These are phyloP conservation scores for Elongisporangium prolatum DNA, from an alignment of 352 stramenopile species.

Conservation along the genomic window DNA sequence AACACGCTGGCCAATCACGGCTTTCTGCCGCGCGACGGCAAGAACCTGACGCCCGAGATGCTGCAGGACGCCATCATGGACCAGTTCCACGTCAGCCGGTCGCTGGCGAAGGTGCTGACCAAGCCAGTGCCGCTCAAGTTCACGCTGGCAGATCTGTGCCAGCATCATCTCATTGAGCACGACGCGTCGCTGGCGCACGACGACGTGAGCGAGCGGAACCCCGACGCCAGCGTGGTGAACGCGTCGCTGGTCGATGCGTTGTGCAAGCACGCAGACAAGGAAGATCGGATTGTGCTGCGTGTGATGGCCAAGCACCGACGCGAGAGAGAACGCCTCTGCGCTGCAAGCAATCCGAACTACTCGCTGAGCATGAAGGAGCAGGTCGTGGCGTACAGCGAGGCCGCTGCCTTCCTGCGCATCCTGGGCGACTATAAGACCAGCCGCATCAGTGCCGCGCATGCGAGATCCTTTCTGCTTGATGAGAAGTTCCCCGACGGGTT, in stretches of 20 bases:
- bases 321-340: not conserved
- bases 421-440: not conserved
- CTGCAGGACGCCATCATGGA: conserved; percentile 34
- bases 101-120: conserved; percentile 28
- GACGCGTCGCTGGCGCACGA: conserved; percentile 67
- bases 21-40: conserved; percentile 52
- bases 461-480: conserved; percentile 24
- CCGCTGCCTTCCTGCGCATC: not conserved
- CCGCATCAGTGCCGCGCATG: conserved; percentile 16
- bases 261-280: conserved; percentile 21
- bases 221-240: conserved; percentile 30
- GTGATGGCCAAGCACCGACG: not conserved
- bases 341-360: not conserved
- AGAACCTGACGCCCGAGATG: conserved; percentile 36
- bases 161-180: conserved; percentile 68
- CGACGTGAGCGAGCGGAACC: conserved; percentile 37
- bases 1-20: conserved; percentile 75
- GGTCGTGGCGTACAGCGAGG: not conserved
- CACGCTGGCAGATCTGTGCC: conserved; percentile 42
- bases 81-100: conserved; percentile 44
- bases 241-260: conserved; percentile 33
- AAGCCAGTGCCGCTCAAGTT: conserved; percentile 28
- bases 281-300: conserved; percentile 11
- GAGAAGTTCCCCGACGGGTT: conserved; percentile 23
- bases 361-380: not conserved